A percentile compares a stretch with the other conserved stretches of the same genome.
Conservation (phyloP, 768 basidiomycete species). For the Rhizopogon vinicolor region DNA sequence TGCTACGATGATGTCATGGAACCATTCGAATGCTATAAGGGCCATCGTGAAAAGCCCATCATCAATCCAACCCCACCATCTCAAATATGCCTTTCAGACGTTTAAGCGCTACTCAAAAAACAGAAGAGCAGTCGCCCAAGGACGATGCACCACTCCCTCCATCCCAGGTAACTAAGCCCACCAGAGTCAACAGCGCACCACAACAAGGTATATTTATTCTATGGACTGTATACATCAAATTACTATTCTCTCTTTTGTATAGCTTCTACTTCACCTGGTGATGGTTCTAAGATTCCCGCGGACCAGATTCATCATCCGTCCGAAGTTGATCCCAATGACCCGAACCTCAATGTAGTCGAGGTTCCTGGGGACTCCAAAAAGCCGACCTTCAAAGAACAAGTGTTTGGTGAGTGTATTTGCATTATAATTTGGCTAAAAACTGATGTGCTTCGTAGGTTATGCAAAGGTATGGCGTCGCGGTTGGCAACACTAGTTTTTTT, state of each 20-base stretch:
- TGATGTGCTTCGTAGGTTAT: conserved; percentile 19
- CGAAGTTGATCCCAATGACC: conserved; percentile 22
- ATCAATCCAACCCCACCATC: background rate
- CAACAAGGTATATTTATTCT: conserved; percentile 33
- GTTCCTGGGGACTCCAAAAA: conserved; percentile 17
- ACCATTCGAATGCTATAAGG: background rate
- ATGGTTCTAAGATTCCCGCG: conserved; percentile 27
- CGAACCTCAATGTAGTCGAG: conserved; percentile 20
- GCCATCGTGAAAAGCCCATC: no score
- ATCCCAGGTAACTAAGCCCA: conserved; percentile 22
- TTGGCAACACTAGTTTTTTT: background rate
- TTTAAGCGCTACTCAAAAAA: background rate
- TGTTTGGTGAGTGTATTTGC: conserved; percentile 39
- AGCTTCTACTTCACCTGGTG: conserved; percentile 34
- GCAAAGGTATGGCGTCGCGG: conserved; percentile 16
- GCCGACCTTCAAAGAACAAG: conserved; percentile 55
- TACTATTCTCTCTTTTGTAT: background rate
- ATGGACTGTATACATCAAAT: background rate
- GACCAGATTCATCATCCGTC: conserved; percentile 22
- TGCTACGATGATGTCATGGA: background rate
- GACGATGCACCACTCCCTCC: conserved; percentile 8
- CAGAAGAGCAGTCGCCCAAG: background rate
- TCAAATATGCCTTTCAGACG: no score
- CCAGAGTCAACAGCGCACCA: conserved; percentile 21
- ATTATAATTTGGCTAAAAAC: background rate